Evolutionary conservation across 768 basidiomycete genomes (phyloP).

Genomic region (Rubroboletus satanas): DNA sequence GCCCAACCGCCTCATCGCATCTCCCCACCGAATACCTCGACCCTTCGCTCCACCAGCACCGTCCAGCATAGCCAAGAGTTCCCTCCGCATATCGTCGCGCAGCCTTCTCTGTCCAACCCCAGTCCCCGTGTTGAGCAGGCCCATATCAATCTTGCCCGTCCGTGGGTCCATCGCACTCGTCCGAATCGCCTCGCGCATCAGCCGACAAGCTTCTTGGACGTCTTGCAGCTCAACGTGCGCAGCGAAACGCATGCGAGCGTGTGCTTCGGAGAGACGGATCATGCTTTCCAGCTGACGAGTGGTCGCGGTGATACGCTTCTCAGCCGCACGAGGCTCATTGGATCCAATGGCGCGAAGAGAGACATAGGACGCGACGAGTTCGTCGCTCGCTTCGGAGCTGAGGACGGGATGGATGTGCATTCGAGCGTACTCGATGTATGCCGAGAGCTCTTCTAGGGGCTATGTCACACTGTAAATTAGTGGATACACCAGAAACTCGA

Average conservation of each 20-base stretch:
- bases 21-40: constrained; percentile 73
- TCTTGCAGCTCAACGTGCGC: constrained; percentile 82
- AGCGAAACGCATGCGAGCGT: constrained; percentile 93
- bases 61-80: constrained; percentile 65
- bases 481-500: not conserved
- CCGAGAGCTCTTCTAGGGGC: constrained; percentile 87
- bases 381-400: constrained; percentile 77
- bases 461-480: constrained; percentile 31
- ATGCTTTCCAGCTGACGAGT: constrained; percentile 96
- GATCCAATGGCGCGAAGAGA: constrained; percentile 87
- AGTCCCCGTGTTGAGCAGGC: constrained; percentile 90
- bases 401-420: constrained; percentile 81
- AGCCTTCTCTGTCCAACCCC: constrained; percentile 81
- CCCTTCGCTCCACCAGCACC: constrained; percentile 43
- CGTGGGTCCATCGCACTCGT: constrained; percentile 94
- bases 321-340: constrained; percentile 78
- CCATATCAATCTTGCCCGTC: constrained; percentile 97
- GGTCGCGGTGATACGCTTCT: constrained; percentile 96
- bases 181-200: constrained; percentile 95
- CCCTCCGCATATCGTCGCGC: constrained; percentile 86
- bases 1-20: constrained; percentile 73
- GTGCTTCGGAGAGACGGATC: constrained; percentile 94
- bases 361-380: constrained; percentile 87
- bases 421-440: constrained; percentile 93
- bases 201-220: constrained; percentile 86